Base-by-base conservation (phyloP, 2,329 filamentous ascomycete species). In the Arthrobotrys megalospora region DNA sequence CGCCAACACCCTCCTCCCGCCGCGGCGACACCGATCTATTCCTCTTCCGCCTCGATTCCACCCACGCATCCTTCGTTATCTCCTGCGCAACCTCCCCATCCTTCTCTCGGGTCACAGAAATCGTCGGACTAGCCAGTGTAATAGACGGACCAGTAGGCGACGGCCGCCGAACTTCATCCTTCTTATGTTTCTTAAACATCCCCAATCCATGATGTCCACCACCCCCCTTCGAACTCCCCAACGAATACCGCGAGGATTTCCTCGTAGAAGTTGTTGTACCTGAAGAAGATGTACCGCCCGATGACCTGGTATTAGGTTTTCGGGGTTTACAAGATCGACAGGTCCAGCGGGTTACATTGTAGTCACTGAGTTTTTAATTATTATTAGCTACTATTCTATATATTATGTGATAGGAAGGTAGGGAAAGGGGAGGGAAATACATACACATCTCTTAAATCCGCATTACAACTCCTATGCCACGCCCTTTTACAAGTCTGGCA, bases 391-490 rank as follows among this genome's bases (percentile, higher is more conserved):
- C 28, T 36, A 38, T 2, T 2, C 12, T 2, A 38, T 14, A 6
- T 38, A 50, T 24, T 50, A 32, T 41, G 14, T 6, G 8, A 8
- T 28, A n/a, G 36, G 53, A n/a, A 36, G 28, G 16, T 14, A 24
- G 12, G 12, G 7, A 21, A 53, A 21, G 10, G 60, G 36, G 43
- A 45, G 32, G 11, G 3, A 3, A 12, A 55, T 32, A 47, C 69
- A 24, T 47, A 75, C 70, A 62, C 24, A 48, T 67, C 38, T 3
- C 24, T 36, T 12, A 62, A 16, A 43, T 24, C 70, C 1, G 28
- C 43, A 10, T 58, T 66, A 36, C 73, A 77, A 43, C 60, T 65
- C 7, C 62, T 60, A 66, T 77, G 73, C 58, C 60, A 77, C 11
- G 65, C 36, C 12, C 52, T 43, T 19, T 52, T 63, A 43, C 73